A percentile compares a stretch with the other conserved stretches of the same genome.
Conservation (phyloP, 371 early-diverging fungal species). For the Dichotomocladium elegans region DNA sequence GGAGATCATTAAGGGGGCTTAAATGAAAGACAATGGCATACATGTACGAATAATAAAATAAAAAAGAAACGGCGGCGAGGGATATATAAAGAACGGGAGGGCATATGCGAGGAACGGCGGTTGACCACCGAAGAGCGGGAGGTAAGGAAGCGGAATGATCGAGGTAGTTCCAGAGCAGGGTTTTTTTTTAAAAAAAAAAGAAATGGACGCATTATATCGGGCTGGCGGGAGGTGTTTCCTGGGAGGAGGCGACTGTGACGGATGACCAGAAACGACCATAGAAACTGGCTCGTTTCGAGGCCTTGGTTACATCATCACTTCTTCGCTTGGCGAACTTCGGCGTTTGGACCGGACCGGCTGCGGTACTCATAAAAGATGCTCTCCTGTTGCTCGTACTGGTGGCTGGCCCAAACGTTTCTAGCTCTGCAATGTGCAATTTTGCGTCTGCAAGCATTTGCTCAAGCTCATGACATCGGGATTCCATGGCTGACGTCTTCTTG, state of each 20-base stretch:
- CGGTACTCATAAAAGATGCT: neutral
- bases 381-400: neutral
- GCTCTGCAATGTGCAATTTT: constrained; percentile 23
- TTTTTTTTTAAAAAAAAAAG: neutral
- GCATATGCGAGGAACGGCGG: neutral
- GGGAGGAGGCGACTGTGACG: constrained; percentile 2
- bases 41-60: no score
- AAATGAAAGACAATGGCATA: no score
- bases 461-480: constrained; percentile 19
- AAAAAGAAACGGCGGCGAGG: no score
- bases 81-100: neutral
- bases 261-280: constrained; percentile 21
- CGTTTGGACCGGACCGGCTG: neutral
- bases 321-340: constrained; percentile 7
- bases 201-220: constrained; percentile 5
- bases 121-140: no score
- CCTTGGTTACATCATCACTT: constrained; percentile 2
- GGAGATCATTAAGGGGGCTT: no score
- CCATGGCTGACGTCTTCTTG: neutral
- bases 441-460: constrained; percentile 28
- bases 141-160: neutral
- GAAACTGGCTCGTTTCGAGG: constrained; percentile 18
- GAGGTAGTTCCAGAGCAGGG: no score
- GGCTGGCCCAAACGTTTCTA: constrained; percentile 17
- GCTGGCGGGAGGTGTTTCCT: constrained; percentile 22